These are phyloP conservation scores for Scleromitrula shiraiana DNA, from an alignment of 2,329 filamentous ascomycete genomes.

Conservation along the genomic window DNA sequence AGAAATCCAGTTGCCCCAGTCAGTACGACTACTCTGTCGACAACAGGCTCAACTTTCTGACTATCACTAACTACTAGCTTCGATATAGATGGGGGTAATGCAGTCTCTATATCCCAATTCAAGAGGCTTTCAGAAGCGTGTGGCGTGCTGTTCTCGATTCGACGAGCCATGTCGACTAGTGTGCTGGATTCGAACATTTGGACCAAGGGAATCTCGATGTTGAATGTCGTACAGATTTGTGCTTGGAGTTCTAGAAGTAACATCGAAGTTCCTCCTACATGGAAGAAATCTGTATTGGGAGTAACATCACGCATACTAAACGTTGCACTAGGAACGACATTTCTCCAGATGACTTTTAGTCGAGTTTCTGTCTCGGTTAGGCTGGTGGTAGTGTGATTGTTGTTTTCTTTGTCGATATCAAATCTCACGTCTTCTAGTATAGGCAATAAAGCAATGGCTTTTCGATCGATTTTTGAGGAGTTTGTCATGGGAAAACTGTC, in stretches of 20 bases:
- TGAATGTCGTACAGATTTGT: slow-evolving; percentile 20
- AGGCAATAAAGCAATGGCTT: slow-evolving; percentile 28
- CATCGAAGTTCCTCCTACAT: slow-evolving; percentile 31
- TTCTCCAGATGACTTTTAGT: slow-evolving; percentile 12
- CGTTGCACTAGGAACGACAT: neutral
- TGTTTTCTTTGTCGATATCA: slow-evolving; percentile 13
- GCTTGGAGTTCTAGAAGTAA: slow-evolving; percentile 28
- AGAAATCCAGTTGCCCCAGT: slow-evolving; percentile 37
- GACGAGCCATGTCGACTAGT: slow-evolving; percentile 17
- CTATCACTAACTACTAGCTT: neutral
- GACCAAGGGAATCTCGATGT: slow-evolving; percentile 15
- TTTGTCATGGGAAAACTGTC: neutral
- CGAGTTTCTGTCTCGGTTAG: neutral
- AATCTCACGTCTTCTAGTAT: slow-evolving; percentile 30
- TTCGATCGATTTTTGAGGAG: neutral
- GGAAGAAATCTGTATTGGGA: slow-evolving; percentile 26
- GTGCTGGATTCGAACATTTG: slow-evolving; percentile 22
- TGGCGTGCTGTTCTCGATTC: neutral
- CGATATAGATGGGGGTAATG: neutral
- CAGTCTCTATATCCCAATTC: neutral
- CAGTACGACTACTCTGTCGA: slow-evolving; percentile 19
- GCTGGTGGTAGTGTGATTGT: slow-evolving; percentile 6
- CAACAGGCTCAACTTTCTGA: neutral
- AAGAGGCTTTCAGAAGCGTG: neutral
- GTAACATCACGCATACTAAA: neutral